Conservation (phyloP, 1,139 yeast genomes). For the Taphrina wiesneri region DNA sequence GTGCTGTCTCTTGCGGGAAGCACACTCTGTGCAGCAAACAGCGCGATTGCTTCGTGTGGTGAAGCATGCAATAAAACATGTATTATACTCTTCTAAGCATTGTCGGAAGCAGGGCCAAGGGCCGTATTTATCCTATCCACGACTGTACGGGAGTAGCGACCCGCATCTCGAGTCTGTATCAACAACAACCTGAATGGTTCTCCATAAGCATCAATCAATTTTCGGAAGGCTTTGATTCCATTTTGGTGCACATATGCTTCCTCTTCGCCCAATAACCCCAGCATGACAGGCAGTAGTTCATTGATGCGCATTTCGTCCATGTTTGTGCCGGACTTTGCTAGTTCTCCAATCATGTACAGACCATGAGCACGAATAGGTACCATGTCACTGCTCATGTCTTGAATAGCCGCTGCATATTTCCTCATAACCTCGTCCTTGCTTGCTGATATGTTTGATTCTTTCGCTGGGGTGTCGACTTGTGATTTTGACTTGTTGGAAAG, state of each 20-base stretch:
- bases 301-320: conserved; percentile 57
- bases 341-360: conserved; percentile 60
- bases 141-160: neutral
- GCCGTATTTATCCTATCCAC: neutral
- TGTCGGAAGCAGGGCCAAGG: neutral
- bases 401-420: conserved; percentile 41
- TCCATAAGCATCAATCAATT: conserved; percentile 5
- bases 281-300: conserved; percentile 61
- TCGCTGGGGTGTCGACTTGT: neutral
- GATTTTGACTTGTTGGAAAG: neutral
- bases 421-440: conserved; percentile 48
- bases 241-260: conserved; percentile 88
- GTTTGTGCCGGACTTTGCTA: conserved; percentile 48
- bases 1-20: too few relatives aligned
- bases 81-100: neutral
- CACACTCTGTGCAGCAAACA: too few relatives aligned
- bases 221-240: conserved; percentile 67
- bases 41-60: neutral
- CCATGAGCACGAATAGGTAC: conserved; percentile 90
- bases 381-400: conserved; percentile 64
- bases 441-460: conserved; percentile 37
- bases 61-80: neutral
- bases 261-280: conserved; percentile 66
- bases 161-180: neutral
- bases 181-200: neutral